phyloP scores from a whole-genome alignment of 2,329 filamentous ascomycete genomes.

The Colletotrichum theobromicola region DNA sequence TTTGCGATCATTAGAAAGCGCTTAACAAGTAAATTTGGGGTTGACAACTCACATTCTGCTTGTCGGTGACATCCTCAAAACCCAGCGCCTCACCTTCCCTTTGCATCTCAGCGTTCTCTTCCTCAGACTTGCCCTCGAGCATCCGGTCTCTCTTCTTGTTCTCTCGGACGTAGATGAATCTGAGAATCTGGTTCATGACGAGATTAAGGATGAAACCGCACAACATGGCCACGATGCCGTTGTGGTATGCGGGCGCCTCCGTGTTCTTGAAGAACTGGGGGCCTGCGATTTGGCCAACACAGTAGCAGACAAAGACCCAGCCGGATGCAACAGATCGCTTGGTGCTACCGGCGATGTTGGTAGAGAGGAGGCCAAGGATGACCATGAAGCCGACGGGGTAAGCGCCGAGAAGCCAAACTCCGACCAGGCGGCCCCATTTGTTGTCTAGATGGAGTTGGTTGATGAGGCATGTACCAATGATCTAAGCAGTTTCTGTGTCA shows the following conservation, averaged over 20 bases:
- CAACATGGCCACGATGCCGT: slow-evolving; percentile 16
- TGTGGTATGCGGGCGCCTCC: slow-evolving; percentile 10
- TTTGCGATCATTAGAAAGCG: not conserved
- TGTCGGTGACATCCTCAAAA: slow-evolving; percentile 44
- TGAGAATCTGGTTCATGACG: slow-evolving; percentile 7
- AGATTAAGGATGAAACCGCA: slow-evolving; percentile 9
- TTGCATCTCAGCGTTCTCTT: slow-evolving; percentile 14
- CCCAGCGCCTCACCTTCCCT: slow-evolving; percentile 24
- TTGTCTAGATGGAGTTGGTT: slow-evolving; percentile 16
- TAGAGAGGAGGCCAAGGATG: slow-evolving; percentile 22
- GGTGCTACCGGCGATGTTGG: slow-evolving; percentile 33
- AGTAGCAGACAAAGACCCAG: slow-evolving; percentile 35
- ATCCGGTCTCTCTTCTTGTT: slow-evolving; percentile 1
- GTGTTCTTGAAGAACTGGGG: slow-evolving; percentile 35
- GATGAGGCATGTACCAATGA: slow-evolving; percentile 12
- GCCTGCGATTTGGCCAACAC: slow-evolving; percentile 32
- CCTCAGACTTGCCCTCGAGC: slow-evolving; percentile 10
- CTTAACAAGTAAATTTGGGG: not conserved
- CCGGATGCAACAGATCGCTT: slow-evolving; percentile 32
- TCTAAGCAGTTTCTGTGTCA: not conserved
- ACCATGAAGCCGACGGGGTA: slow-evolving; percentile 21
- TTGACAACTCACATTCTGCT: slow-evolving; percentile 27
- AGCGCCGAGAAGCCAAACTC: slow-evolving; percentile 13
- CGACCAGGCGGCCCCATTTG: slow-evolving; percentile 15
- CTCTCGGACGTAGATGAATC: slow-evolving; percentile 7